Base-by-base conservation (phyloP, 441 rosid species). In the Iberis amara region DNA sequence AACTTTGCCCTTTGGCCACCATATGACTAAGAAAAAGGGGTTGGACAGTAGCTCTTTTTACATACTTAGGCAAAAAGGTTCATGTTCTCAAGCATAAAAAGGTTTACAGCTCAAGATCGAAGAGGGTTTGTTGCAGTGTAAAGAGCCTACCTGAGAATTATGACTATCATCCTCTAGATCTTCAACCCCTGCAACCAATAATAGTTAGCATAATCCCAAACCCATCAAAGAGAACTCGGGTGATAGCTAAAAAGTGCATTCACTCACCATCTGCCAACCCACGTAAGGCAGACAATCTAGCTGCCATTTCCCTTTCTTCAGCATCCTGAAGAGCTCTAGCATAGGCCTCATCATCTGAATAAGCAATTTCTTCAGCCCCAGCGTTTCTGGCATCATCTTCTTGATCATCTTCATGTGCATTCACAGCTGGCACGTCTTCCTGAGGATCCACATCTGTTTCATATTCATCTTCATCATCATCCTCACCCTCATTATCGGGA, bases 311-410 rank as follows among this genome's bases (percentile, higher is more conserved):
- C 52, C 88, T 74, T 62, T 87, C 96, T 65, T 86, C 95, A 55
- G 82, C 82, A 52, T 83, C 95, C 66, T 86, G 97, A 39, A 86
- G 66, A 31, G 96, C 96, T 74, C 95, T 82, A 24, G 96, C 96
- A 71, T 73, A 85, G 1, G 95, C 86, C 73, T 87, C 96, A 30
- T 91, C 98, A 59, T 88, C 83, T 5, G 89, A 73, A 75, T 70
- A 80, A n/a, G 52, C 76, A 51, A 61, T 74, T 6, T 74, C 70
- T 46, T 85, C 84, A 2, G 70, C 57, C 24, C 71, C 90, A 43
- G 65, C 65, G 66, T 8, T 66, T 7, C 59, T 54, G 46, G 43
- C 33, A 33, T 33, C 72, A 15, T 68, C 79, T 55, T 62, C 73
- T 61, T 68, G 68, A 48, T 65, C 81, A 63, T 76, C 75, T 39